phyloP scores from a whole-genome alignment of 371 early-diverging fungal genomes.

The Funneliformis caledonium region DNA sequence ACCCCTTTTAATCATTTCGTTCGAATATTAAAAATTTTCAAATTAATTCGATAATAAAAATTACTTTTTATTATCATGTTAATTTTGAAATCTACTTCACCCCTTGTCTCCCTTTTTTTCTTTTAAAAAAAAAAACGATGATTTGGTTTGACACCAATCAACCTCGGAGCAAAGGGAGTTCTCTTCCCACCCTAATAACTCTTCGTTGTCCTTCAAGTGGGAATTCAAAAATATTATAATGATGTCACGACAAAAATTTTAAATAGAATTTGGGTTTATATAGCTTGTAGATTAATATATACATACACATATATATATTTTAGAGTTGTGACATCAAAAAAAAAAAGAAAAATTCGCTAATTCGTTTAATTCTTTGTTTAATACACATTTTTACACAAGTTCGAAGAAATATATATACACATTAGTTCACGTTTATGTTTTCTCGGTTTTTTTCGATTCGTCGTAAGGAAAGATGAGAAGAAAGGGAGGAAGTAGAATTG shows the following conservation, averaged over 20 bases:
- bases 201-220: background rate
- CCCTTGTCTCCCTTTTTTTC: background rate
- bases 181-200: background rate
- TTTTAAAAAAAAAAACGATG: slow-evolving; percentile 2
- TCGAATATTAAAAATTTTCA: background rate
- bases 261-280: background rate
- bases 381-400: background rate
- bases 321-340: background rate
- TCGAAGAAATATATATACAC: background rate
- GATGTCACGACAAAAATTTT: background rate
- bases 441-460: background rate
- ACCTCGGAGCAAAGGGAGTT: slow-evolving; percentile 9
- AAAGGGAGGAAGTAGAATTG: background rate
- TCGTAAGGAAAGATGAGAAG: background rate
- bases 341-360: background rate
- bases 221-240: background rate
- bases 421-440: background rate
- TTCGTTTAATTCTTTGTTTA: no score
- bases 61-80: background rate
- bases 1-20: background rate
- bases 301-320: background rate
- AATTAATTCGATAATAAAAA: background rate
- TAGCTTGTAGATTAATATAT: background rate
- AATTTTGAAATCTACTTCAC: background rate
- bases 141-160: slow-evolving; percentile 28